Evolutionary conservation across 257 asterid species (phyloP).

Genomic region (Solanum chaucha): DNA sequence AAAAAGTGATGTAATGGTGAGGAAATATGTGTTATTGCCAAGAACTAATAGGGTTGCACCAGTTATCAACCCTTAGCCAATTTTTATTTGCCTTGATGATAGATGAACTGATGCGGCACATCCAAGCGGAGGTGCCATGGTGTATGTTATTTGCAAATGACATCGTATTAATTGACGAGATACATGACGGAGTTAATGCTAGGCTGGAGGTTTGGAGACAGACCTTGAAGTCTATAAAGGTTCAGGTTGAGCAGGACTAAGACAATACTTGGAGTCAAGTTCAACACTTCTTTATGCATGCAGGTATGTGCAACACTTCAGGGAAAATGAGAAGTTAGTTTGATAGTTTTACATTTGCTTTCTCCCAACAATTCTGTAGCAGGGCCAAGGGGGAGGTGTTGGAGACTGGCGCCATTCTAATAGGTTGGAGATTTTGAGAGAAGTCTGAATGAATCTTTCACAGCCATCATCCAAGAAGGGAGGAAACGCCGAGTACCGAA

Average conservation of each 20-base stretch:
- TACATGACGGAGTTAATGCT: background rate
- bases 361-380: background rate
- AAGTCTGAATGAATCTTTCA: background rate
- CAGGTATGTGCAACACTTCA: conserved; percentile 5
- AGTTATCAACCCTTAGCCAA: background rate
- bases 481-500: background rate
- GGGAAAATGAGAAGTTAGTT: conserved; percentile 6
- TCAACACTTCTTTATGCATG: background rate
- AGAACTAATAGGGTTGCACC: background rate
- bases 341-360: background rate
- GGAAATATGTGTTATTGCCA: background rate
- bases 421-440: background rate
- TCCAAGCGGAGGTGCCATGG: background rate
- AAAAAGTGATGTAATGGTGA: background rate
- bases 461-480: background rate
- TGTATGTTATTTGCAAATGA: background rate
- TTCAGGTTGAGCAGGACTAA: background rate
- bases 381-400: background rate
- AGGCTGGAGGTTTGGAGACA: background rate
- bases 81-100: background rate
- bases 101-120: background rate
- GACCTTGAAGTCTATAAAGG: background rate
- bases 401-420: background rate
- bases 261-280: too few species aligned
- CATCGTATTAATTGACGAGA: background rate